A percentile compares a stretch with the other conserved stretches of the same genome.
Conservation (phyloP, 2,329 filamentous ascomycete species). For the Exserohilum rostratum region DNA sequence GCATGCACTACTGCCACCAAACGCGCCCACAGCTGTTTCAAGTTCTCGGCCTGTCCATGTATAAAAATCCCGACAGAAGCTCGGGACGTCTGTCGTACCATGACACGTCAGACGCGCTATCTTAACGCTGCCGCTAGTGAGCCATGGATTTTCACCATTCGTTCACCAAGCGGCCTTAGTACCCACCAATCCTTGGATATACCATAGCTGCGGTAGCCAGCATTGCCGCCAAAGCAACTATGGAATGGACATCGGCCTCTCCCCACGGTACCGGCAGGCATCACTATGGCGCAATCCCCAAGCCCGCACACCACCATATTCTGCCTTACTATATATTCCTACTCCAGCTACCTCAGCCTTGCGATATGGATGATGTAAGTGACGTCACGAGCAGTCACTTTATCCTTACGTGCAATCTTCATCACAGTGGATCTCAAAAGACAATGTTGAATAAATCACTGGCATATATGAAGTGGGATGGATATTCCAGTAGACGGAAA, state of each 20-base stretch:
- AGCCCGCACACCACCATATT: background rate
- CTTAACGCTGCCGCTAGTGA: background rate
- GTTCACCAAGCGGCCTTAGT: background rate
- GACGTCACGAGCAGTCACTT: slow-evolving; percentile 7
- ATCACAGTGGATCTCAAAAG: background rate
- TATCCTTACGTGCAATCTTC: slow-evolving; percentile 1
- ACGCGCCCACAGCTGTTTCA: slow-evolving; percentile 1
- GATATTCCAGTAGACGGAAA: background rate
- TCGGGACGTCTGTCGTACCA: slow-evolving; percentile 1
- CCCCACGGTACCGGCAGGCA: background rate
- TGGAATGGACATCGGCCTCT: too few relatives aligned
- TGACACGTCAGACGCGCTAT: slow-evolving; percentile 3
- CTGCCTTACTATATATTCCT: background rate
- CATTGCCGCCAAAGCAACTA: too few relatives aligned
- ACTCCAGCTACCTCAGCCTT: background rate
- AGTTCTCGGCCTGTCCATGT: slow-evolving; percentile 6
- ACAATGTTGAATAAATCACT: background rate
- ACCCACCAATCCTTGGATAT: too few relatives aligned
- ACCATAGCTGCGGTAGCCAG: too few relatives aligned
- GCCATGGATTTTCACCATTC: background rate
- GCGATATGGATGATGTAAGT: background rate
- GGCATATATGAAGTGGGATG: background rate
- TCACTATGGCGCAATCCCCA: background rate
- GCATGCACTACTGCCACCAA: too few relatives aligned
- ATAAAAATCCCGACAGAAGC: background rate